Evolutionary conservation across 2,329 filamentous ascomycete species (phyloP).

Genomic region (Colletotrichum trifolii): DNA sequence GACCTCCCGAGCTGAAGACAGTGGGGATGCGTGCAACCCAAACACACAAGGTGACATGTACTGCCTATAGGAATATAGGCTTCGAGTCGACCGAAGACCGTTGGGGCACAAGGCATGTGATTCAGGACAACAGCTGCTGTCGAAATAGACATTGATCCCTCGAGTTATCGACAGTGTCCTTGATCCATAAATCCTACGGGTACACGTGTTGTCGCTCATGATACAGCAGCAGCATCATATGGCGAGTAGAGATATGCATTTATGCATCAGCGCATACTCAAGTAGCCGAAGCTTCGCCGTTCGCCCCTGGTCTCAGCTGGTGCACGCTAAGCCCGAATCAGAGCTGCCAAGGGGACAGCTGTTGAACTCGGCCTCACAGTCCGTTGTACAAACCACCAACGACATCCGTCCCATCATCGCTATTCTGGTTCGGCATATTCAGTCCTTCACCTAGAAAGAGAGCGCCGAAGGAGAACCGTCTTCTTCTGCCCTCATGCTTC

Average conservation of each 20-base stretch:
- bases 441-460: constrained; percentile 17
- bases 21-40: not conserved
- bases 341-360: constrained; percentile 44
- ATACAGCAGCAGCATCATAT: not conserved
- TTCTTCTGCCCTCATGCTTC: constrained; percentile 21
- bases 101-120: too few relatives aligned
- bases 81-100: too few relatives aligned
- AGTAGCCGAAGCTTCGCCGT: constrained; percentile 11
- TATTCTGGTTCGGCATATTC: not conserved
- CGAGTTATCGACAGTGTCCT: too few relatives aligned
- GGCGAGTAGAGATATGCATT: not conserved
- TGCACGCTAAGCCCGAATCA: constrained; percentile 34
- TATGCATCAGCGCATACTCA: not conserved
- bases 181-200: too few relatives aligned
- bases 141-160: too few relatives aligned
- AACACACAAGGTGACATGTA: not conserved
- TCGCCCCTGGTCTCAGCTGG: constrained; percentile 19
- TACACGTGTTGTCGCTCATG: not conserved
- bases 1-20: not conserved
- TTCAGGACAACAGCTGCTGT: too few relatives aligned
- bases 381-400: constrained; percentile 15
- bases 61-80: not conserved
- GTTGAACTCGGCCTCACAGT: constrained; percentile 35
- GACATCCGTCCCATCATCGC: constrained; percentile 20
- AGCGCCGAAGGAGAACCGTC: constrained; percentile 24